phyloP scores from a whole-genome alignment of 495 filamentous ascomycete species.

The Peziza echinospora region DNA sequence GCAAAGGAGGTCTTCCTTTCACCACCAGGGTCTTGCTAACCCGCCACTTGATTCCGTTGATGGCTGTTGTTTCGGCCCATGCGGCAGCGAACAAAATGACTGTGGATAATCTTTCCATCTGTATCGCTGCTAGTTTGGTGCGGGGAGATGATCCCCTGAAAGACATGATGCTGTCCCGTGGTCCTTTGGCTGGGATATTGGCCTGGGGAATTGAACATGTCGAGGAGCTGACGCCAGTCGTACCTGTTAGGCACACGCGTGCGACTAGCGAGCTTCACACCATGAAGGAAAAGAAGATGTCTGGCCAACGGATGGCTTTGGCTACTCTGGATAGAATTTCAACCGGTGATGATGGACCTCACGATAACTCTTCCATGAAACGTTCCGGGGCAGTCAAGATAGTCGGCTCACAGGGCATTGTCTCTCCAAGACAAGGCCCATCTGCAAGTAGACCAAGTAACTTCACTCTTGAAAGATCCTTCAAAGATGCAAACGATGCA shows the following conservation, averaged over 20 bases:
- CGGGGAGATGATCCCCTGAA: conserved; percentile 25
- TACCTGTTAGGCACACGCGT: no score
- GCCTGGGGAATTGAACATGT: conserved; percentile 22
- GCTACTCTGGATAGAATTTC: neutral
- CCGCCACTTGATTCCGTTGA: conserved; percentile 30
- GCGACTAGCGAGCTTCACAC: neutral
- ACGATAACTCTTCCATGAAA: no score
- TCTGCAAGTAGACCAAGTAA: no score
- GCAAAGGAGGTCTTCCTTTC: conserved; percentile 22
- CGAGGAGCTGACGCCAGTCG: conserved; percentile 11
- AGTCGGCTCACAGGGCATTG: no score
- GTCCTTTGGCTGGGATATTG: conserved; percentile 23
- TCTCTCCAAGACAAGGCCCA: no score
- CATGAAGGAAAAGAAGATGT: neutral
- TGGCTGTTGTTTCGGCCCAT: conserved; percentile 24
- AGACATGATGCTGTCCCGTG: conserved; percentile 26
- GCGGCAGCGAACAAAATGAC: conserved; percentile 31
- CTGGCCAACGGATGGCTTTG: neutral
- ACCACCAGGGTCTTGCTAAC: conserved; percentile 26
- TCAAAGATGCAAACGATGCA: no score
- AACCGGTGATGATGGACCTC: neutral
- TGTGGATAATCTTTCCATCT: conserved; percentile 29
- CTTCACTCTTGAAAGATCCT: no score
- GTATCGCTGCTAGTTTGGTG: conserved; percentile 24
- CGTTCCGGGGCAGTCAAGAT: no score